Evolutionary conservation across 345 rosid genomes (phyloP).

Genomic region (Eucalyptus polybractea): DNA sequence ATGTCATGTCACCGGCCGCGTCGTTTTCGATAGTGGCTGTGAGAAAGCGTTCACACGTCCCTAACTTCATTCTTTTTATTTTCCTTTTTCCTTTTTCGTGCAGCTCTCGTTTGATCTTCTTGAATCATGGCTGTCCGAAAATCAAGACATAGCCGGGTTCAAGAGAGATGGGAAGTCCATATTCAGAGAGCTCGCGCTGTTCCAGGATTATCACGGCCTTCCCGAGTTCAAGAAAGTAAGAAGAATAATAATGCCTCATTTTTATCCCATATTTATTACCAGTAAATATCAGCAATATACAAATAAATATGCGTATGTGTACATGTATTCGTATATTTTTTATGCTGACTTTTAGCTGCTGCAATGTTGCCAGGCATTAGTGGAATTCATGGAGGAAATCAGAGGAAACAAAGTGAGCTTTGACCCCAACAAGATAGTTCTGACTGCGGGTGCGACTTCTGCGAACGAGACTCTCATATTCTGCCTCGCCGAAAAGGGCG

Average conservation of each 20-base stretch:
- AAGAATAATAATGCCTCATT: neutral
- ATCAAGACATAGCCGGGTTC: slow-evolving; percentile 40
- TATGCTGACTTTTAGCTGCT: neutral
- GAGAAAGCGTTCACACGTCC: neutral
- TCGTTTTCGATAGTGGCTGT: neutral
- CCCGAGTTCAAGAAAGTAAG: slow-evolving; percentile 62
- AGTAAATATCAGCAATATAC: neutral
- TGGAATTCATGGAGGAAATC: slow-evolving; percentile 54
- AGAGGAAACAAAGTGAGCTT: slow-evolving; percentile 68
- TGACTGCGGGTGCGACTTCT: slow-evolving; percentile 88
- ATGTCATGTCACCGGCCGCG: neutral
- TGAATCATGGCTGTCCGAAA: slow-evolving; percentile 59
- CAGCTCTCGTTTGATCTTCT: slow-evolving; percentile 74
- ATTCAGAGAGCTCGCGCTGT: slow-evolving; percentile 68
- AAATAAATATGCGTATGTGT: neutral
- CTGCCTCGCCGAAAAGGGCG: slow-evolving; percentile 83
- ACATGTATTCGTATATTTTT: neutral
- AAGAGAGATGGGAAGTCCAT: slow-evolving; percentile 45
- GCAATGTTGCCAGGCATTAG: slow-evolving; percentile 31
- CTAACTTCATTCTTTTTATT: neutral
- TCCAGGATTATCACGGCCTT: slow-evolving; percentile 89
- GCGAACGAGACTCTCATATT: slow-evolving; percentile 86
- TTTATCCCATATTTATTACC: neutral
- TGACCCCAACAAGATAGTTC: slow-evolving; percentile 51
- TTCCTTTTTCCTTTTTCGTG: neutral